These are phyloP conservation scores for Monosporascus sp. DNA, from an alignment of 2,329 filamentous ascomycete genomes.

Conservation along the genomic window DNA sequence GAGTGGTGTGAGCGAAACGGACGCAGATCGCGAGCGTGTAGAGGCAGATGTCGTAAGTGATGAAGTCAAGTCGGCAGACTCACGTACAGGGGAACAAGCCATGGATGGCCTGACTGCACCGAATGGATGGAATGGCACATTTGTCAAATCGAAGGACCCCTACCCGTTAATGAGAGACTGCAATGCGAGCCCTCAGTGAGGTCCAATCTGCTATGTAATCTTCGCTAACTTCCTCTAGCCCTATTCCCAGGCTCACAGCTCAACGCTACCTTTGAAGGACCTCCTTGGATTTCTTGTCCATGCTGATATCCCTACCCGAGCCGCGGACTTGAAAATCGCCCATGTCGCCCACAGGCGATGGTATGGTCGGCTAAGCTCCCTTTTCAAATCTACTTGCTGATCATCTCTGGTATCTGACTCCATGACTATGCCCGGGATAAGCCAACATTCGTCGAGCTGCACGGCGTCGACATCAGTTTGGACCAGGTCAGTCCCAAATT, in stretches of 20 bases:
- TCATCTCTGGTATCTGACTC: constrained; percentile 7
- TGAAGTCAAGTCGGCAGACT: no score
- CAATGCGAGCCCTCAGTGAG: constrained; percentile 1
- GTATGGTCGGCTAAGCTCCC: neutral
- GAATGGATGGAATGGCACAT: no score
- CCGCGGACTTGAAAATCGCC: constrained; percentile 4
- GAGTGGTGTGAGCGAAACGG: no score
- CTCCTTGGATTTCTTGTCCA: constrained; percentile 8
- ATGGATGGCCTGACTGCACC: no score
- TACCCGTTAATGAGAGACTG: constrained; percentile 12
- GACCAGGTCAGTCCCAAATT: constrained; percentile 9
- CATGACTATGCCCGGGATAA: constrained; percentile 1
- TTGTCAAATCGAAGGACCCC: no score
- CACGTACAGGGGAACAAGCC: no score
- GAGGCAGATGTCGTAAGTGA: no score
- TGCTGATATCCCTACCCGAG: constrained; percentile 2
- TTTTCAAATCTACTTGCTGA: neutral
- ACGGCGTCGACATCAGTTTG: constrained; percentile 13
- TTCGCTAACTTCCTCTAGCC: no score
- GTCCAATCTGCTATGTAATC: neutral
- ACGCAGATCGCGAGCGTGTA: no score
- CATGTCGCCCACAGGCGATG: constrained; percentile 8
- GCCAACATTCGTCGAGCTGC: constrained; percentile 3
- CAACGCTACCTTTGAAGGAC: constrained; percentile 8
- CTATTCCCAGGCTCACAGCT: constrained; percentile 4